Evolutionary conservation across 163 green algal species (phyloP), one percentile per base, ranked within the genome.

Genomic region (Botryococcus braunii): DNA sequence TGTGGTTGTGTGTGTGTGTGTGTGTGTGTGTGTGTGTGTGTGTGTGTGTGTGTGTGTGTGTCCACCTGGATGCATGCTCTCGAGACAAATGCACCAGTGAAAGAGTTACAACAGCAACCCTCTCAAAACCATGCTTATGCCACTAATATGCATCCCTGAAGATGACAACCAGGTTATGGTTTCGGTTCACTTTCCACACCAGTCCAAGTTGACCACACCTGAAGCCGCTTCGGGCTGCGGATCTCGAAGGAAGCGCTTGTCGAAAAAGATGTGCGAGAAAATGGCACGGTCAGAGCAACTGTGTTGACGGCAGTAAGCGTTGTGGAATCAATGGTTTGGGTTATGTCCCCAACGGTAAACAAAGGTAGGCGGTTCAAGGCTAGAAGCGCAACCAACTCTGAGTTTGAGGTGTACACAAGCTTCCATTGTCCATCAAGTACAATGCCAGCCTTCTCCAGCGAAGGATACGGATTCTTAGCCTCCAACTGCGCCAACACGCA

Each of bases 331-430:
- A 94, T 78, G 1, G 1, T 78, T 61, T 95, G 83, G 0, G 71
- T 83, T 69, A 95, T 82, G 11, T 91, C 88, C 9, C 85, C 85
- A 62, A 95, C 69, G 23, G 73, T 79, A 8, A 93, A 57, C 43
- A 66, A 62, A 27, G 86, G 82, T 41, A 95, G 80, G 27, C 74
- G 80, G 27, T 62, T 73, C 37, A 89, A 70, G 55, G 83, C 83
- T 69, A 93, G 75, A 57, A 93, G 59, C 25, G 76, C 75, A 3
- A 81, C 40, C 25, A 88, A 70, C 74, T 88, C 81, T 13, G 73
- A 79, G 73, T 85, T 90, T 69, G 75, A 79, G 25, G 86, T 93
- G 82, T 95, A 93, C 39, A 85, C 79, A 34, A 93, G 75, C 62
- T 85, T 87, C 86, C 86, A 93, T 13, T 71, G 63, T 7, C 86